These are phyloP conservation scores for Lactarius indigo DNA, from an alignment of 768 basidiomycete genomes.

Conservation along the genomic window DNA sequence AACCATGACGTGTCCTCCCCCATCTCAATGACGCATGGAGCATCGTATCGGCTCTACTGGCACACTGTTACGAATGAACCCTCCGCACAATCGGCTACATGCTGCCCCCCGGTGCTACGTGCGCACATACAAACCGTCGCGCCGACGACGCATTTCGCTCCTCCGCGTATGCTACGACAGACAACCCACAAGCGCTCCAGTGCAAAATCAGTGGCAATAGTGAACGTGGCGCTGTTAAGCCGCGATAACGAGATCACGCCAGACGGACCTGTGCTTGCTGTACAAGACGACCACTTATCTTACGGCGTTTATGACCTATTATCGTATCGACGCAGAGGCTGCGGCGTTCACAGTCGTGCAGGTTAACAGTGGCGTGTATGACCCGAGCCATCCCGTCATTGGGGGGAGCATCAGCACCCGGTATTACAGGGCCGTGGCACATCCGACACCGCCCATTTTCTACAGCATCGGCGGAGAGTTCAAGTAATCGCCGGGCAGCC, in stretches of 20 bases:
- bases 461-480: not conserved
- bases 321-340: not conserved
- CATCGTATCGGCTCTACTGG: too few relatives aligned
- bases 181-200: not conserved
- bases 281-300: not conserved
- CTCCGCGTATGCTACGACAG: too few relatives aligned
- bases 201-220: not conserved
- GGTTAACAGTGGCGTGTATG: not conserved
- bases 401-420: not conserved
- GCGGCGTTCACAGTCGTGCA: too few relatives aligned
- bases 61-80: too few relatives aligned
- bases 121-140: too few relatives aligned
- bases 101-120: too few relatives aligned
- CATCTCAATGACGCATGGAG: too few relatives aligned
- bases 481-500: not conserved
- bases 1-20: not conserved
- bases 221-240: not conserved
- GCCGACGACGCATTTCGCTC: not conserved
- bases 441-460: not conserved
- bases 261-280: not conserved
- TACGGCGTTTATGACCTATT: not conserved
- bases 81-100: too few relatives aligned
- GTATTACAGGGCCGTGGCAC: not conserved
- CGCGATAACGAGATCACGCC: not conserved
- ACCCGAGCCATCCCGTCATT: too few relatives aligned